Base-by-base conservation (phyloP, 2,329 filamentous ascomycete species). In the Sarocladium kiliense region DNA sequence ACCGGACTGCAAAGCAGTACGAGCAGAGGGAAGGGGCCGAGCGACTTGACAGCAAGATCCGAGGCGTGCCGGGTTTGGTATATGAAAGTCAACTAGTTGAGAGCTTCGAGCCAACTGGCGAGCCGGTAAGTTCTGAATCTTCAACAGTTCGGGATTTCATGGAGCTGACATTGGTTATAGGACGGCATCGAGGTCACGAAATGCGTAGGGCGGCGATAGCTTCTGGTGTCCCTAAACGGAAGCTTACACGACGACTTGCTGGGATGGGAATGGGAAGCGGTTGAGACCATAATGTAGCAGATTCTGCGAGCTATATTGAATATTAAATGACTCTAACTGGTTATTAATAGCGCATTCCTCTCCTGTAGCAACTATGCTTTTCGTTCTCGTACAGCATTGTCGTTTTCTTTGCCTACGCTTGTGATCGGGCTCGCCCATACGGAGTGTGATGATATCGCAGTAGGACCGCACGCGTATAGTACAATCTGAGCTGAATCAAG, bases 91-190 rank as follows among this genome's bases (percentile, higher is more conserved):
- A 76, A 58, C 67, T 88, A 54, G 66, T 83, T 21, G 71, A 87
- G 58, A 87, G 85, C 64, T 88, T 80, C 67, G 86, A 88, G 67
- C 85, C 86, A 1, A 85, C 83, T 7, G 86, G 85, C 3, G 78
- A 80, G 26, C 82, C 82, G 32, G 84, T 86, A 71, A 74, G 82
- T 69, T 32, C 58, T 47, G 10, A n/a, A 30, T 3, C 23, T 55
- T 27, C 21, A 25, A 44, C 10, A 6, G 37, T 6, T 19, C 18
- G 34, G 21, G 18, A 21, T 34, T 2, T 27, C 7, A 44, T 5
- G 16, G 32, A 41, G 18, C 64, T 72, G 36, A 71, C 55, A 11
- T n/a, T 49, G 23, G 12, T 36, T 25, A 19, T 54, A 87, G 84
- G 85, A 88, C 62, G 85, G 79, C 3, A 71, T 88, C n/a, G 85